Evolutionary conservation across 495 filamentous ascomycete genomes (phyloP).

Genomic region (Penicillium ucsense): DNA sequence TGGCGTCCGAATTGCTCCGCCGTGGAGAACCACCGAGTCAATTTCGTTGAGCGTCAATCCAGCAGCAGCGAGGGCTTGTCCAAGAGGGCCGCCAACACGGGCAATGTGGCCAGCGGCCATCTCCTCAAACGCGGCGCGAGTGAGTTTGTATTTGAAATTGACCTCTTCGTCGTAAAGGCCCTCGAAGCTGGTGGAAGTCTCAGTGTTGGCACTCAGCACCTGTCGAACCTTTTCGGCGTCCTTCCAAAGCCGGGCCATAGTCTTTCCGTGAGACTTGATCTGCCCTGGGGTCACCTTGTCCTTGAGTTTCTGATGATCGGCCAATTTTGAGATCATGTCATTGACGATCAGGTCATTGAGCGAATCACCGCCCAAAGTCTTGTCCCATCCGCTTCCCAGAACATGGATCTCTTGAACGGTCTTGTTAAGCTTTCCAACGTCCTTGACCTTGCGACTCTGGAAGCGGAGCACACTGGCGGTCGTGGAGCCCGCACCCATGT

Average conservation of each 20-base stretch:
- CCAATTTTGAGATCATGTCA: slow-evolving; percentile 75
- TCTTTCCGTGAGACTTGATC: slow-evolving; percentile 68
- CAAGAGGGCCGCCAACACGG: slow-evolving; percentile 58
- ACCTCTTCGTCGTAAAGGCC: slow-evolving; percentile 74
- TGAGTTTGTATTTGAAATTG: slow-evolving; percentile 86
- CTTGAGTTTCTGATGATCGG: slow-evolving; percentile 60
- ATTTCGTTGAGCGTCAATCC: slow-evolving; percentile 66
- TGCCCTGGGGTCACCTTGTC: slow-evolving; percentile 47
- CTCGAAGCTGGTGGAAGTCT: slow-evolving; percentile 74
- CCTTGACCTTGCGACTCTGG: slow-evolving; percentile 82
- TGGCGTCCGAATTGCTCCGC: slow-evolving; percentile 82
- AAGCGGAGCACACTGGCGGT: slow-evolving; percentile 90
- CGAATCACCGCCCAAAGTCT: slow-evolving; percentile 78
- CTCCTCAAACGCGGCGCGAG: slow-evolving; percentile 73
- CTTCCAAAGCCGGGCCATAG: slow-evolving; percentile 81
- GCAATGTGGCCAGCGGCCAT: slow-evolving; percentile 59
- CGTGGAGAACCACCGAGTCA: slow-evolving; percentile 86
- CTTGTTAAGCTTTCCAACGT: slow-evolving; percentile 90
- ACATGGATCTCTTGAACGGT: slow-evolving; percentile 89
- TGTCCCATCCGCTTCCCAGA: slow-evolving; percentile 79
- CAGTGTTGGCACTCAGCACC: slow-evolving; percentile 84
- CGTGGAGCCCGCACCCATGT: slow-evolving; percentile 97
- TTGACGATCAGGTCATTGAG: slow-evolving; percentile 81
- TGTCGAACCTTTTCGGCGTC: slow-evolving; percentile 83
- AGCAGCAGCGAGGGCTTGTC: slow-evolving; percentile 64